Conservation (phyloP, 805 yeast genomes). For the Maudiozyma bulderi region DNA sequence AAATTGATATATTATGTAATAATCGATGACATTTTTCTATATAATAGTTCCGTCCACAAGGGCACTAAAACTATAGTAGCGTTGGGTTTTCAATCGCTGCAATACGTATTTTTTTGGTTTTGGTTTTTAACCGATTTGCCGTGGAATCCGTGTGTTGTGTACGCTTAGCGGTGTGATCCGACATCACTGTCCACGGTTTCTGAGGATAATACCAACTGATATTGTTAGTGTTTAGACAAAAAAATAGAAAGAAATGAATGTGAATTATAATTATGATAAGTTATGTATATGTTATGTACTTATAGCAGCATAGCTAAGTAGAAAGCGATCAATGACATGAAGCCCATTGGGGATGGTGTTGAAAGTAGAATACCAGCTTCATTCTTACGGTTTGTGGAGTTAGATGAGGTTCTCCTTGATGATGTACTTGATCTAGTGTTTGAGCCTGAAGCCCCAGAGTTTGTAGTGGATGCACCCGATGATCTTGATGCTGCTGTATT, state of each 20-base stretch:
- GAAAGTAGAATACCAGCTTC: background rate
- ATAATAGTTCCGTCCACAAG: too few relatives aligned
- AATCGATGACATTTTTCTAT: too few relatives aligned
- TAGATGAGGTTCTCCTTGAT: background rate
- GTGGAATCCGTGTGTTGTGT: too few relatives aligned
- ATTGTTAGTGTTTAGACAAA: background rate
- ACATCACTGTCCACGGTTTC: too few relatives aligned
- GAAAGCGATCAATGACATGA: background rate
- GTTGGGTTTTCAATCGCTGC: too few relatives aligned
- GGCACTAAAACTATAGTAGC: too few relatives aligned
- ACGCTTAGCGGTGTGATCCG: too few relatives aligned
- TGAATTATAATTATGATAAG: background rate
- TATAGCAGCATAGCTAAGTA: background rate
- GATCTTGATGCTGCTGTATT: background rate
- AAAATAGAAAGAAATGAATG: background rate
- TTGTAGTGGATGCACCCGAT: background rate
- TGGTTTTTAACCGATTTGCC: too few relatives aligned
- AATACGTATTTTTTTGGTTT: too few relatives aligned
- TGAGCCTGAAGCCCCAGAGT: background rate
- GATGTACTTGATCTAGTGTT: background rate
- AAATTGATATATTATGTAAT: too few relatives aligned
- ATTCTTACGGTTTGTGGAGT: background rate
- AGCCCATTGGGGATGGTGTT: background rate
- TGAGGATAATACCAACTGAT: background rate
- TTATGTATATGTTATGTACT: background rate